phyloP scores from a whole-genome alignment of 2,329 filamentous ascomycete genomes.

The Corynespora cassiicola region DNA sequence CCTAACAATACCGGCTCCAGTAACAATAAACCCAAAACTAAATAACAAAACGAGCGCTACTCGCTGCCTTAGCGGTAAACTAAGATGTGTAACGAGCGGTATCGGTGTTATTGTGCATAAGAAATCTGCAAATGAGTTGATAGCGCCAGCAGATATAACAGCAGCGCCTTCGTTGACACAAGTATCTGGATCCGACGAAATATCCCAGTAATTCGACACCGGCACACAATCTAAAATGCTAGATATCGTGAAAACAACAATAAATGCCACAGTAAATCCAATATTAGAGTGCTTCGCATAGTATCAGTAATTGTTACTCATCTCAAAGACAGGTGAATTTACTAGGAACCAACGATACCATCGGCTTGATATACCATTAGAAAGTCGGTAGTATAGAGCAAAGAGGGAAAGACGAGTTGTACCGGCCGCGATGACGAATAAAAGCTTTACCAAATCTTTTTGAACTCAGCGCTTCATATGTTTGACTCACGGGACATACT shows the following conservation, averaged over 20 bases:
- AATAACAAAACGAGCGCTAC: constrained; percentile 49
- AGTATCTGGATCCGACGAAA: constrained; percentile 33
- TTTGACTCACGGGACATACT: no score
- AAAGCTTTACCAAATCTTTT: no score
- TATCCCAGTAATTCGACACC: constrained; percentile 49
- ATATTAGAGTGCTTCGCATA: no score
- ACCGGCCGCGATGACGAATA: no score
- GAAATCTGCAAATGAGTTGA: constrained; percentile 53
- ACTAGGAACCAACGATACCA: no score
- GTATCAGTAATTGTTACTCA: no score
- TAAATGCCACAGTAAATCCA: no score
- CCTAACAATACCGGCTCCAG: constrained; percentile 49
- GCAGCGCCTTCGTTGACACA: constrained; percentile 51
- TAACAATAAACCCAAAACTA: constrained; percentile 50
- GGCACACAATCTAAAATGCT: constrained; percentile 52
- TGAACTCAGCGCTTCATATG: no score
- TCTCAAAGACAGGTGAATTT: no score
- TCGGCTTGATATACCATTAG: no score
- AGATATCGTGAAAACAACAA: no score
- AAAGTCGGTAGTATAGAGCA: constrained; percentile 55
- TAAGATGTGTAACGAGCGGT: constrained; percentile 51
- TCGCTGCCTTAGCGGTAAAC: constrained; percentile 50
- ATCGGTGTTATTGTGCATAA: constrained; percentile 51
- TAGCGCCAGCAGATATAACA: constrained; percentile 49
- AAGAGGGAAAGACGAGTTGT: constrained; percentile 54